Evolutionary conservation across 306 rosid species (phyloP).

Genomic region (Vigna reflexopilosa): DNA sequence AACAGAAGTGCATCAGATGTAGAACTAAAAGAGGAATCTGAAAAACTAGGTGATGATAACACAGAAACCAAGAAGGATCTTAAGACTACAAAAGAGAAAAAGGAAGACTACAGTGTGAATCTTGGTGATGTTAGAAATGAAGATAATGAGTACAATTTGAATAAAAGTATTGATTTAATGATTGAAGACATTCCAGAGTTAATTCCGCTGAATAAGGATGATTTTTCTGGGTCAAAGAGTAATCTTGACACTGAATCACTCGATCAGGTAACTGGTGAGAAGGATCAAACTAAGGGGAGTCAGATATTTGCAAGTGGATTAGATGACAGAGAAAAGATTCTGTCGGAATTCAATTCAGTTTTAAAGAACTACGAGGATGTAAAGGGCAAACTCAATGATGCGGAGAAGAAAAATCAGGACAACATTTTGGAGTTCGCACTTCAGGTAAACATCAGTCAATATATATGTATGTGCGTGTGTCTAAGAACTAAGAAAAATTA

Average conservation of each 20-base stretch:
- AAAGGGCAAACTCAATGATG: constrained; percentile 64
- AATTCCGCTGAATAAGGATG: constrained; percentile 44
- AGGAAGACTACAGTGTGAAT: constrained; percentile 42
- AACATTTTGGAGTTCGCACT: constrained; percentile 68
- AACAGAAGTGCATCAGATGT: constrained; percentile 40
- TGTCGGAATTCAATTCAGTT: constrained; percentile 74
- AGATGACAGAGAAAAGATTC: constrained; percentile 76
- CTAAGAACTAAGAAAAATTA: background rate
- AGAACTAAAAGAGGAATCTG: constrained; percentile 41
- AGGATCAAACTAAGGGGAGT: constrained; percentile 64
- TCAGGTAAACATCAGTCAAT: constrained; percentile 49
- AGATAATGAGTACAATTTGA: constrained; percentile 38
- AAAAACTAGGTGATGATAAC: constrained; percentile 37
- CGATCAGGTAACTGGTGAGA: constrained; percentile 45
- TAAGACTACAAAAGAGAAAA: constrained; percentile 43
- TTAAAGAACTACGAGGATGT: constrained; percentile 72
- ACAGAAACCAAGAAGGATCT: constrained; percentile 38
- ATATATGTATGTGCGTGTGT: background rate
- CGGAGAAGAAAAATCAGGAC: constrained; percentile 70
- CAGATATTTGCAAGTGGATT: constrained; percentile 64
- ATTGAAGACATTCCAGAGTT: constrained; percentile 35
- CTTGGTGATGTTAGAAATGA: constrained; percentile 35
- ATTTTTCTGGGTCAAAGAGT: constrained; percentile 43
- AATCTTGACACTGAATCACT: constrained; percentile 46
- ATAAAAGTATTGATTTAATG: constrained; percentile 22